A percentile compares a stretch with the other conserved stretches of the same genome.
Conservation (phyloP, 768 basidiomycete genomes). For the Termitomyces sp. region DNA sequence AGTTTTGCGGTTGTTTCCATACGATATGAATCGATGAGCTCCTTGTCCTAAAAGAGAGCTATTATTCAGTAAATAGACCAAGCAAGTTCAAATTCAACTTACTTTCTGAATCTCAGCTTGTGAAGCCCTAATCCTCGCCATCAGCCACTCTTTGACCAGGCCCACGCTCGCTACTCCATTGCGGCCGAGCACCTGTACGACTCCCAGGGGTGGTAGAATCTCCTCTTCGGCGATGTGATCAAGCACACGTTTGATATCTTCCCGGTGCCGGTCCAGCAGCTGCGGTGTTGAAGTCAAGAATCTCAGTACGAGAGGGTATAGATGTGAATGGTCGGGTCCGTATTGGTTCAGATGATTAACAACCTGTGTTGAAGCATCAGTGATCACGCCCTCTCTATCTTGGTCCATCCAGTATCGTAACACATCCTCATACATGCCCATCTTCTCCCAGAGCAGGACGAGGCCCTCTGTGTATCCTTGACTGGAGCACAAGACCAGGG, state of each 20-base stretch:
- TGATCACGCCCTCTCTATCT: slow-evolving; percentile 33
- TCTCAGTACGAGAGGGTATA: slow-evolving; percentile 85
- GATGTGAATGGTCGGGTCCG: slow-evolving; percentile 59
- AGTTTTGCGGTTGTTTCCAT: slow-evolving; percentile 76
- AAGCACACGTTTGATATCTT: slow-evolving; percentile 67
- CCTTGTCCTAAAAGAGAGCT: slow-evolving; percentile 60
- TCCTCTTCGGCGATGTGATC: slow-evolving; percentile 74
- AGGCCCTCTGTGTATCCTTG: slow-evolving; percentile 78
- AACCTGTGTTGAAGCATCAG: slow-evolving; percentile 49
- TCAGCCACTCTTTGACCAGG: slow-evolving; percentile 87
- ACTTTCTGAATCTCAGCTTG: slow-evolving; percentile 78
- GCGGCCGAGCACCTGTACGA: slow-evolving; percentile 83
- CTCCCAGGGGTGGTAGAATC: slow-evolving; percentile 85
- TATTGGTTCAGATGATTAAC: slow-evolving; percentile 72
- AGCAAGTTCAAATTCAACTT: slow-evolving; percentile 21
- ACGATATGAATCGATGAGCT: slow-evolving; percentile 84
- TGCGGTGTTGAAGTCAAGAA: slow-evolving; percentile 83
- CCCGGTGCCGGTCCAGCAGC: slow-evolving; percentile 63
- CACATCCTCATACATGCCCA: slow-evolving; percentile 96
- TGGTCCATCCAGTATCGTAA: slow-evolving; percentile 89
- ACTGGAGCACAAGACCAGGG: slow-evolving; percentile 91
- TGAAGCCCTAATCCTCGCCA: slow-evolving; percentile 68
- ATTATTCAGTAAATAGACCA: slow-evolving; percentile 1
- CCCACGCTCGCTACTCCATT: slow-evolving; percentile 91
- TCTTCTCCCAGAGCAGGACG: slow-evolving; percentile 85